phyloP scores from a whole-genome alignment of 495 filamentous ascomycete genomes.

The Corynascus novoguineensis region DNA sequence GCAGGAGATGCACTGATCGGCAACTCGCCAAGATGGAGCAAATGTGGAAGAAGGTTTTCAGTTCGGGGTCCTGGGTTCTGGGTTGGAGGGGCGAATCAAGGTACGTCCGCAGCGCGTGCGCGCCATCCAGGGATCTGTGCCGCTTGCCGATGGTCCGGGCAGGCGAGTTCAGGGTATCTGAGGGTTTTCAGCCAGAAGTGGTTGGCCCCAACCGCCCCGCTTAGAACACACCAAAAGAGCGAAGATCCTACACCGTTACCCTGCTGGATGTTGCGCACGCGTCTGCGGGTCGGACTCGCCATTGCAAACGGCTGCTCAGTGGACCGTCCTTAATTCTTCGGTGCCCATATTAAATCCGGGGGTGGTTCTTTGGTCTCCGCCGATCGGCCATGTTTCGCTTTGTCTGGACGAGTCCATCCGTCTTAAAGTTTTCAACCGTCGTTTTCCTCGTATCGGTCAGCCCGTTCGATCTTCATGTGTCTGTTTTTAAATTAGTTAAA shows the following conservation, averaged over 20 bases:
- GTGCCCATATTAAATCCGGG: background rate
- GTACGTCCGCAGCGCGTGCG: background rate
- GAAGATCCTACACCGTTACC: slow-evolving; percentile 16
- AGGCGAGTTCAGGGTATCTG: background rate
- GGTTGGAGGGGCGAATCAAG: background rate
- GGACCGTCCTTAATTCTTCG: background rate
- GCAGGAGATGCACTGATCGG: slow-evolving; percentile 10
- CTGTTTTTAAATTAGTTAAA: no score
- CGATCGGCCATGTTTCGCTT: background rate
- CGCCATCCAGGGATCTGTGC: background rate
- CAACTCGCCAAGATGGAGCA: slow-evolving; percentile 3
- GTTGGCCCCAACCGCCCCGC: no score
- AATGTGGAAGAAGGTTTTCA: background rate
- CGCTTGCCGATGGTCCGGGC: background rate
- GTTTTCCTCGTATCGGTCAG: background rate
- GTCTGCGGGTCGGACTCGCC: background rate
- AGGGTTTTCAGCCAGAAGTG: no score
- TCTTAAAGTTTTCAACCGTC: background rate
- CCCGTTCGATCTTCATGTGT: background rate
- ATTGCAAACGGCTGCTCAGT: background rate
- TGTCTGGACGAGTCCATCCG: background rate
- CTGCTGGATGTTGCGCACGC: background rate
- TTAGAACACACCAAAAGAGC: background rate
- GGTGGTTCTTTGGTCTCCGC: background rate
- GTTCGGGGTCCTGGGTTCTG: slow-evolving; percentile 1